Evolutionary conservation across 2,329 filamentous ascomycete species (phyloP).

Genomic region (Fusarium heterosporum): DNA sequence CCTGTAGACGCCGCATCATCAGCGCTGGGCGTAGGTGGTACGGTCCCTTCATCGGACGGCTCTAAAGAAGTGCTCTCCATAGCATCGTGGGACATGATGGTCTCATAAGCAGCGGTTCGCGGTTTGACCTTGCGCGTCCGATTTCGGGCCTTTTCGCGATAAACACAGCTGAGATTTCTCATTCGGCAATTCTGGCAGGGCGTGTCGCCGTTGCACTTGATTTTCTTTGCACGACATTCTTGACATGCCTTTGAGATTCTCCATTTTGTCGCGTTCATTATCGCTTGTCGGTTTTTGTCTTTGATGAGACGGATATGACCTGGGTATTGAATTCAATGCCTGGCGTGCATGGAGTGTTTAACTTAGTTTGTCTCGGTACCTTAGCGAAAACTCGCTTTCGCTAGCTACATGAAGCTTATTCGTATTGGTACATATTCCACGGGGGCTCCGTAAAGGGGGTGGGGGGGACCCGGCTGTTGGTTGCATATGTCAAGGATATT

Average conservation of each 20-base stretch:
- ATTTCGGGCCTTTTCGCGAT: constrained; percentile 50
- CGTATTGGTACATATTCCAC: constrained; percentile 34
- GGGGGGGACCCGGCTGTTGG: constrained; percentile 2
- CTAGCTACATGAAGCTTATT: constrained; percentile 37
- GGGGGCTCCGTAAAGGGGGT: constrained; percentile 2
- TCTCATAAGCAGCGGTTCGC: constrained; percentile 41
- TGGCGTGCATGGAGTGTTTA: constrained; percentile 34
- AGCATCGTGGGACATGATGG: constrained; percentile 38
- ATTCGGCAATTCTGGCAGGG: constrained; percentile 48
- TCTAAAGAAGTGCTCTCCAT: constrained; percentile 32
- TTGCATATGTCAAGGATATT: background rate
- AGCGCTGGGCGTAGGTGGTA: constrained; percentile 34
- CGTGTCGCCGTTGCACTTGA: constrained; percentile 49
- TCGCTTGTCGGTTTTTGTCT: background rate
- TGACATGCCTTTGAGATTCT: constrained; percentile 52
- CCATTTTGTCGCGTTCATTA: constrained; percentile 48
- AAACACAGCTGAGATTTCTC: constrained; percentile 47
- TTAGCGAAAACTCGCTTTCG: constrained; percentile 27
- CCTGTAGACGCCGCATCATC: constrained; percentile 20
- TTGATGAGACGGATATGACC: constrained; percentile 5
- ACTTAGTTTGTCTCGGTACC: constrained; percentile 23
- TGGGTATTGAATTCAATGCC: constrained; percentile 24
- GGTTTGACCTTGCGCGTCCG: constrained; percentile 45
- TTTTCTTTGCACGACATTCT: constrained; percentile 51
- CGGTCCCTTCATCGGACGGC: constrained; percentile 39